phyloP scores from a whole-genome alignment of 306 rosid species.

The Glycine latifolia region DNA sequence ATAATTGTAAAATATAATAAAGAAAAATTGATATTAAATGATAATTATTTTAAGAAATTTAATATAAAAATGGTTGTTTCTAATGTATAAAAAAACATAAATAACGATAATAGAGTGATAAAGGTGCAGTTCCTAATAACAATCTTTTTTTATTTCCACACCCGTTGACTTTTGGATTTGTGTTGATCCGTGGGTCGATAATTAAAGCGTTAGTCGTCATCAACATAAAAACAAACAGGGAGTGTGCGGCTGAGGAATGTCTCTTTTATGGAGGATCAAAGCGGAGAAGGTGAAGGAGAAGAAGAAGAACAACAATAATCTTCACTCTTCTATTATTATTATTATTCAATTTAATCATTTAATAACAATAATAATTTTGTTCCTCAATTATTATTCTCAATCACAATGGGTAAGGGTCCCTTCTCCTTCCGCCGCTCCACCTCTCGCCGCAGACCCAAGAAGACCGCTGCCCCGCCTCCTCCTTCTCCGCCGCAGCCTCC shows the following conservation, averaged over 20 bases:
- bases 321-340: not conserved
- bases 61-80: too few relatives aligned
- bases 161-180: too few relatives aligned
- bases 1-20: too few relatives aligned
- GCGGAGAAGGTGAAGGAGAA: constrained; percentile 31
- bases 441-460: constrained; percentile 73
- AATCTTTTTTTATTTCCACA: too few relatives aligned
- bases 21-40: too few relatives aligned
- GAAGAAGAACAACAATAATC: not conserved
- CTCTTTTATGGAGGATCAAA: constrained; percentile 50
- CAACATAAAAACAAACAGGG: too few relatives aligned
- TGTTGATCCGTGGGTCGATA: too few relatives aligned
- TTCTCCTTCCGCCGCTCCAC: constrained; percentile 72
- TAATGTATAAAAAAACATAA: too few relatives aligned
- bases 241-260: not conserved
- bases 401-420: constrained; percentile 66
- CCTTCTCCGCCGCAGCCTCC: constrained; percentile 32
- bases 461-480: constrained; percentile 31
- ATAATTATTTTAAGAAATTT: too few relatives aligned
- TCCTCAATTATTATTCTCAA: not conserved
- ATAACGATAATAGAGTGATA: too few relatives aligned
- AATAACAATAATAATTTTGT: not conserved
- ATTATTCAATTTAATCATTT: not conserved
- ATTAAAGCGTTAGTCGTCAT: too few relatives aligned
- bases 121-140: too few relatives aligned